Evolutionary conservation across 78 protist species (phyloP).

Genomic region (Isochrysis galbana): DNA sequence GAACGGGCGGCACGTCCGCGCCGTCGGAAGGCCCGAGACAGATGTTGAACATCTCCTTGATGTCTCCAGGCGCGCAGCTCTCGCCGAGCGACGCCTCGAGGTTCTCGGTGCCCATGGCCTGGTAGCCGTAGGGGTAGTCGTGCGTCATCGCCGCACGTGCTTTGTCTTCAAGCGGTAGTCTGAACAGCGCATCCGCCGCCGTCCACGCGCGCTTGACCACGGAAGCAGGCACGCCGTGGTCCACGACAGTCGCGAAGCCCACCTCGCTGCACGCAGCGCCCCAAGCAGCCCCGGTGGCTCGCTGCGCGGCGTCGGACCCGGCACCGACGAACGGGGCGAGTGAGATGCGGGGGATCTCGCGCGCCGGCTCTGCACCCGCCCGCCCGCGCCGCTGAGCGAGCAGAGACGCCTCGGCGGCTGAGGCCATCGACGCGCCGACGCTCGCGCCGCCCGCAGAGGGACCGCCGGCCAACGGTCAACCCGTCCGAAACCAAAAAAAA

Average conservation of each 20-base stretch:
- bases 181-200: background rate
- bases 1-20: background rate
- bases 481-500: too few species aligned
- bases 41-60: background rate
- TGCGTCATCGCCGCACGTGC: background rate
- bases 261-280: background rate
- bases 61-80: background rate
- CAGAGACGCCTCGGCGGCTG: background rate
- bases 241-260: background rate
- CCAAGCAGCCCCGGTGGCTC: background rate
- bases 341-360: background rate
- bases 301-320: background rate
- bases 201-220: background rate
- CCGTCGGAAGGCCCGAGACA: background rate
- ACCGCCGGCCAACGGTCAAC: too few species aligned
- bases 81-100: background rate
- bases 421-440: too few species aligned
- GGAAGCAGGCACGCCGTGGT: background rate
- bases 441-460: too few species aligned
- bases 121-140: slow-evolving; percentile 17
- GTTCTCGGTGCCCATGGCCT: background rate
- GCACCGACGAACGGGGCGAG: background rate
- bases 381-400: background rate
- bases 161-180: background rate
- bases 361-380: background rate